Percentiles rank a stretch among this genome's conserved stretches.
Evolutionary conservation across 2,329 filamentous ascomycete genomes (phyloP).

Genomic region (Botrytis deweyae): DNA sequence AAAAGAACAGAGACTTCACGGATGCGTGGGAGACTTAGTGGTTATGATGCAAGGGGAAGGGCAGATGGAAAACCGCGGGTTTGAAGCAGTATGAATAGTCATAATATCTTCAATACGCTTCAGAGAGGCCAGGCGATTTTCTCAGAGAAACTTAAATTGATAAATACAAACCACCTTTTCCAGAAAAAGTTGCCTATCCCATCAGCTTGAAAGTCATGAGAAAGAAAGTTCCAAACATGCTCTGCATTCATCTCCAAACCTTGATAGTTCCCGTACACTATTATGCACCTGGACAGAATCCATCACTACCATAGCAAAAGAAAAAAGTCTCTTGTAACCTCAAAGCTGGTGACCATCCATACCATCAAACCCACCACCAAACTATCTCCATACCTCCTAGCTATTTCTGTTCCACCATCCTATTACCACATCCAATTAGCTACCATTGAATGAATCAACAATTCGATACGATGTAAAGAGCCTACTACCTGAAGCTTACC

Average conservation of each 20-base stretch:
- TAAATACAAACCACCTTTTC: neutral
- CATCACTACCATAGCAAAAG: neutral
- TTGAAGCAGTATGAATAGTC: neutral
- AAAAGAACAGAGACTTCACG: neutral
- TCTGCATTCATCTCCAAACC: neutral
- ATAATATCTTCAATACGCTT: neutral
- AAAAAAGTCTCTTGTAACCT: neutral
- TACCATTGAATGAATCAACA: too few species aligned
- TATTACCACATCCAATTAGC: neutral
- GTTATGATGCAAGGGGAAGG: neutral
- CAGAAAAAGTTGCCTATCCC: neutral
- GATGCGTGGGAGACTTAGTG: neutral
- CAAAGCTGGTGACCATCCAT: neutral
- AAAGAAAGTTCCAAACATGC: neutral
- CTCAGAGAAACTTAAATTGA: neutral
- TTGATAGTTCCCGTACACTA: neutral
- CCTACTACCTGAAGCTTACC: neutral
- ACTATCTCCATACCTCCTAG: neutral
- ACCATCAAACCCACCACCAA: neutral
- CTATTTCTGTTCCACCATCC: neutral
- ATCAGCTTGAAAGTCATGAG: neutral
- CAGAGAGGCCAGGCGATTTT: neutral
- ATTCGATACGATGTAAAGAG: too few species aligned
- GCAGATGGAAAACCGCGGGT: fast-evolving
- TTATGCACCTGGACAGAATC: neutral